Conservation (phyloP, 495 filamentous ascomycete genomes). For the Lindgomyces ingoldianus region DNA sequence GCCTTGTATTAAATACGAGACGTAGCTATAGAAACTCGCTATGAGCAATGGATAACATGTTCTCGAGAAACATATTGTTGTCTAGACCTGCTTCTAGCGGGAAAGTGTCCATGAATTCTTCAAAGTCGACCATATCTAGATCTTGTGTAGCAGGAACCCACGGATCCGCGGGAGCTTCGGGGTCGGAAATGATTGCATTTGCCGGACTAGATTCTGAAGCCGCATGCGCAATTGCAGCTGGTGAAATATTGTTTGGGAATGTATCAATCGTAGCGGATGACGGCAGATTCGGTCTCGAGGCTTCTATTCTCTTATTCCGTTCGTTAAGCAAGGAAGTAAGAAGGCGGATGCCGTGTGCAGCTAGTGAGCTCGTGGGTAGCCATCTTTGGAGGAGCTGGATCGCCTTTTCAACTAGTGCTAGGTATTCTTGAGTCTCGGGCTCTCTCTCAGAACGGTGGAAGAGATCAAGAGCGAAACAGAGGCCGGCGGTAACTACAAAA, state of each 20-base stretch:
- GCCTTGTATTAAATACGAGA: not conserved
- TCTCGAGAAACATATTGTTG: conserved; percentile 19
- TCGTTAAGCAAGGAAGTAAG: conserved; percentile 23
- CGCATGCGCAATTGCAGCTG: not conserved
- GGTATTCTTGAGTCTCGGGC: conserved; percentile 44
- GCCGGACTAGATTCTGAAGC: not conserved
- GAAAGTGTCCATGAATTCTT: conserved; percentile 10
- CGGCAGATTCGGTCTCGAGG: not conserved
- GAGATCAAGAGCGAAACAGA: conserved; percentile 49
- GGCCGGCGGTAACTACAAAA: conserved; percentile 56
- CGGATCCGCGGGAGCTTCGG: not conserved
- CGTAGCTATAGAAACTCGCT: not conserved
- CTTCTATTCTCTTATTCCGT: conserved; percentile 11
- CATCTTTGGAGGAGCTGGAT: conserved; percentile 19
- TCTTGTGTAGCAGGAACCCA: not conserved
- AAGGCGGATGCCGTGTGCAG: conserved; percentile 23
- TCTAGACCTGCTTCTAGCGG: conserved; percentile 12
- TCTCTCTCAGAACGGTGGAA: conserved; percentile 44
- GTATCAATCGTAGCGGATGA: not conserved
- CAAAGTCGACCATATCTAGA: conserved; percentile 7
- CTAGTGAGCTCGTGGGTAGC: conserved; percentile 25
- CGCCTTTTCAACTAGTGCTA: conserved; percentile 12
- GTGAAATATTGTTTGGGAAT: conserved; percentile 1
- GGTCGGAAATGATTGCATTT: not conserved
- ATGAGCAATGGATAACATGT: conserved; percentile 7